A percentile compares a stretch with the other conserved stretches of the same genome.
Conservation (phyloP, 495 filamentous ascomycete species). For the Penicillium diatomitis region DNA sequence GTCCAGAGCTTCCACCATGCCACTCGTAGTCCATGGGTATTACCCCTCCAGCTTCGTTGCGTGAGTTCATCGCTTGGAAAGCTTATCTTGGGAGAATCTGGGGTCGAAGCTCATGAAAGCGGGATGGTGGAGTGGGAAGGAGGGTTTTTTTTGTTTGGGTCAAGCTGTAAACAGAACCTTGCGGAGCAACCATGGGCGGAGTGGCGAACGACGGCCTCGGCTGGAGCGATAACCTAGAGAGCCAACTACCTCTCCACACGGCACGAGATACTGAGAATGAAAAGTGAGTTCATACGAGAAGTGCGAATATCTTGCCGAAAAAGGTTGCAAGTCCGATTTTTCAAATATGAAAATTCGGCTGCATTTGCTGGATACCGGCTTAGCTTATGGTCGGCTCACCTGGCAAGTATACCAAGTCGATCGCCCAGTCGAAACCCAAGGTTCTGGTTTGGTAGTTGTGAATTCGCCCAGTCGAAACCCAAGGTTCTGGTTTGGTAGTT, state of each 20-base stretch:
- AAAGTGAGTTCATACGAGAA: background rate
- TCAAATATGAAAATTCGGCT: too few species aligned
- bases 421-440: too few species aligned
- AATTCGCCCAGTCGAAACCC: too few species aligned
- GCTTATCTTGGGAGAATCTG: conserved; percentile 1
- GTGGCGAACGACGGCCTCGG: background rate
- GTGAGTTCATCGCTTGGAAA: conserved; percentile 31
- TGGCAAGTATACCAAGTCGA: too few species aligned
- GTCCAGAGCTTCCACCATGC: conserved; percentile 36
- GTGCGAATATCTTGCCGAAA: too few species aligned
- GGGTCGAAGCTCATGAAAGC: conserved; percentile 4
- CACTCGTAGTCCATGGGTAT: conserved; percentile 62
- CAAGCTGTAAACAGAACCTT: conserved; percentile 13
- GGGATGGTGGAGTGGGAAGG: conserved; percentile 10
- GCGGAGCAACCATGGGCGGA: conserved; percentile 16
- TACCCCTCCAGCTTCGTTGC: conserved; percentile 38
- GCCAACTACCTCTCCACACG: too few species aligned
- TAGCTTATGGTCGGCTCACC: too few species aligned
- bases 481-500: too few species aligned
- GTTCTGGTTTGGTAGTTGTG: too few species aligned
- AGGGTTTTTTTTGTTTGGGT: conserved; percentile 18
- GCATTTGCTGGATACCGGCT: too few species aligned
- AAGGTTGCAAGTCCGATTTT: too few species aligned
- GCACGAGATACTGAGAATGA: too few species aligned
- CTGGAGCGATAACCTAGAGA: background rate